Conservation (phyloP, 2,329 filamentous ascomycete genomes). For the Byssochlamys sp. region DNA sequence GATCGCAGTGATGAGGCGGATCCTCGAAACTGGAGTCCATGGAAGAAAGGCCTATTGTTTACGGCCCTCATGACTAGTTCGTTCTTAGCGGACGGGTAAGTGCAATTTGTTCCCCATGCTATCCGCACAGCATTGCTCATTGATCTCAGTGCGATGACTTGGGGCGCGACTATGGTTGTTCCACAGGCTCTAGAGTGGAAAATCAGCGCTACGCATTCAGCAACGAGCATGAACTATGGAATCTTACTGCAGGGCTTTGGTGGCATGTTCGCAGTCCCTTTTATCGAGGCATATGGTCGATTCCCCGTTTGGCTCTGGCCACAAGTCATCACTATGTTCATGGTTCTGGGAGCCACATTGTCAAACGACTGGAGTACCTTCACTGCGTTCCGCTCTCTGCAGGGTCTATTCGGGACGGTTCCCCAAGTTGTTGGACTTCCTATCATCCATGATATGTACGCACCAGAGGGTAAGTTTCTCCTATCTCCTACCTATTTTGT, state of each 20-base stretch:
- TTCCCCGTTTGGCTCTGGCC: conserved; percentile 36
- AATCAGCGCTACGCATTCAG: conserved; percentile 21
- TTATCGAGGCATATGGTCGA: conserved; percentile 34
- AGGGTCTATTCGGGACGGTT: conserved; percentile 30
- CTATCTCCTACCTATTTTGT: background rate
- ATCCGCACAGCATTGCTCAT: background rate
- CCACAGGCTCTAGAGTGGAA: conserved; percentile 29
- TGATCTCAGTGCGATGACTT: conserved; percentile 26
- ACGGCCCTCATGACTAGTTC: conserved; percentile 27
- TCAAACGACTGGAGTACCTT: conserved; percentile 32
- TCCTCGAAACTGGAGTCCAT: conserved; percentile 20
- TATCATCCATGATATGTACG: conserved; percentile 33
- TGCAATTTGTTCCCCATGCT: background rate
- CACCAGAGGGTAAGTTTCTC: conserved; percentile 11
- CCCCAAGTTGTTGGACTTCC: conserved; percentile 32
- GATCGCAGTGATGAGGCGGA: conserved; percentile 13
- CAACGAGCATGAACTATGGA: conserved; percentile 32
- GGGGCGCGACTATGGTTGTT: conserved; percentile 31
- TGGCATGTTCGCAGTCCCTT: conserved; percentile 28
- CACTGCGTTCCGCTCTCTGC: conserved; percentile 29
- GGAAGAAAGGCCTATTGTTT: conserved; percentile 24
- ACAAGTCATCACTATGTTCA: conserved; percentile 28
- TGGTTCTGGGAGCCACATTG: conserved; percentile 31
- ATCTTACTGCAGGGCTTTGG: conserved; percentile 31
- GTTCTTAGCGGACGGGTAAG: conserved; percentile 26